Evolutionary conservation across 2,329 filamentous ascomycete species (phyloP).

Genomic region (Bisporella sp.): DNA sequence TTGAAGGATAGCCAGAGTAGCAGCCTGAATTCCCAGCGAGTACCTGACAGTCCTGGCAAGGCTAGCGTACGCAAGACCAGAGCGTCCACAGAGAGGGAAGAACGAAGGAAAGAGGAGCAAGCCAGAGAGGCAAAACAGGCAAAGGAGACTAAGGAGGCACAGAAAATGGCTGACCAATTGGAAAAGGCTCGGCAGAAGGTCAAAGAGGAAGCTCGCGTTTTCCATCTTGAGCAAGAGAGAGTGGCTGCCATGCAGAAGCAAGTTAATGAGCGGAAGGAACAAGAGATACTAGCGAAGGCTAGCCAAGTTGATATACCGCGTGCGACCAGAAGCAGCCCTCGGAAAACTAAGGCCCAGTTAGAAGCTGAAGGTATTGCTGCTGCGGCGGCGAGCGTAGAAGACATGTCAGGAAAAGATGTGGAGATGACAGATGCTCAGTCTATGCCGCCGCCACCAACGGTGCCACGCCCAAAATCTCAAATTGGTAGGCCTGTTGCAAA

Average conservation of each 20-base stretch:
- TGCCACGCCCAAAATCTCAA: slow-evolving; percentile 44
- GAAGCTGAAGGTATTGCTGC: slow-evolving; percentile 26
- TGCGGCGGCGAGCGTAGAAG: slow-evolving; percentile 27
- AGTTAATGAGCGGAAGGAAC: slow-evolving; percentile 45
- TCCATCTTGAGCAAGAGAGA: slow-evolving; percentile 50
- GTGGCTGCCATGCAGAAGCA: slow-evolving; percentile 47
- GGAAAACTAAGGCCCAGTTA: slow-evolving; percentile 35
- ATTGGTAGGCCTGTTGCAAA: slow-evolving; percentile 43
- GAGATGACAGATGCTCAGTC: slow-evolving; percentile 50
- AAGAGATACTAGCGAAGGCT: slow-evolving; percentile 34
- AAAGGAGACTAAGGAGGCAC: slow-evolving; percentile 52
- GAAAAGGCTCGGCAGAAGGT: slow-evolving; percentile 65
- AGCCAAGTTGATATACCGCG: slow-evolving; percentile 33
- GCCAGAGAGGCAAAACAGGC: slow-evolving; percentile 56
- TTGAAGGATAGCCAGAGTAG: slow-evolving; percentile 33
- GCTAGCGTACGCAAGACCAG: slow-evolving; percentile 39
- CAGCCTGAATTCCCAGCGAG: slow-evolving; percentile 7
- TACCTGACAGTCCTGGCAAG: slow-evolving; percentile 18
- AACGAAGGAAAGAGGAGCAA: slow-evolving; percentile 54
- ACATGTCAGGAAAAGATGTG: slow-evolving; percentile 34
- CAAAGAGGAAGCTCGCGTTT: slow-evolving; percentile 56
- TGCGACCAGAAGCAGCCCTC: slow-evolving; percentile 43
- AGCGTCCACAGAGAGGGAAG: slow-evolving; percentile 54
- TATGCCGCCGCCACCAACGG: slow-evolving; percentile 52
- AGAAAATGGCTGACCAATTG: slow-evolving; percentile 52